These are phyloP conservation scores for Pythium dissotocum DNA, from an alignment of 352 stramenopile genomes.

Conservation along the genomic window DNA sequence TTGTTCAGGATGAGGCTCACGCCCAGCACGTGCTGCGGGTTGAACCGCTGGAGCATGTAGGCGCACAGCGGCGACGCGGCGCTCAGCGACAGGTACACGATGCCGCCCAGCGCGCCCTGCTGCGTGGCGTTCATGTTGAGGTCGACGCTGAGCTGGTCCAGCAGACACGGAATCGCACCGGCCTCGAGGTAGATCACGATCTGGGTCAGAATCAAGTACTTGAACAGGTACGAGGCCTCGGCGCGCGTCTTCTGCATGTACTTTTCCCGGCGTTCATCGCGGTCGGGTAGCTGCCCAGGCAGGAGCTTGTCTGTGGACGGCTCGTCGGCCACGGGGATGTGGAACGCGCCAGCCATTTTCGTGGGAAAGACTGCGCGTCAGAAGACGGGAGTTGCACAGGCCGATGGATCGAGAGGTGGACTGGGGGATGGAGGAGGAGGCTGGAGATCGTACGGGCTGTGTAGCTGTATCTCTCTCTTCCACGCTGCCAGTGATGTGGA, in stretches of 20 bases:
- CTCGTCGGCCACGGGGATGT: constrained; percentile 10
- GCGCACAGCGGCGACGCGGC: constrained; percentile 76
- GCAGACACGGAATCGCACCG: constrained; percentile 75
- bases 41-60: constrained; percentile 71
- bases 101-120: constrained; percentile 71
- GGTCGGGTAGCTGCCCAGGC: not conserved
- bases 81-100: constrained; percentile 80
- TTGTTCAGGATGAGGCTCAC: constrained; percentile 80
- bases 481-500: not conserved
- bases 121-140: constrained; percentile 70
- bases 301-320: not conserved
- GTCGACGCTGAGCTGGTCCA: constrained; percentile 77
- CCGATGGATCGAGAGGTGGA: not conserved
- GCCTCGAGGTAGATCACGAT: constrained; percentile 84
- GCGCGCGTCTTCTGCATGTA: constrained; percentile 74
- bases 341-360: constrained; percentile 26
- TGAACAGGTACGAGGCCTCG: constrained; percentile 82
- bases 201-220: constrained; percentile 86
- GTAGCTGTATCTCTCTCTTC: not conserved
- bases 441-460: not conserved
- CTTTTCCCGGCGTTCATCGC: constrained; percentile 56
- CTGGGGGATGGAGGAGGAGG: not conserved
- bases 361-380: not conserved
- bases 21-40: constrained; percentile 62
- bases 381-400: not conserved